phyloP scores from a whole-genome alignment of 805 yeast genomes.

The Pichia paraexigua region DNA sequence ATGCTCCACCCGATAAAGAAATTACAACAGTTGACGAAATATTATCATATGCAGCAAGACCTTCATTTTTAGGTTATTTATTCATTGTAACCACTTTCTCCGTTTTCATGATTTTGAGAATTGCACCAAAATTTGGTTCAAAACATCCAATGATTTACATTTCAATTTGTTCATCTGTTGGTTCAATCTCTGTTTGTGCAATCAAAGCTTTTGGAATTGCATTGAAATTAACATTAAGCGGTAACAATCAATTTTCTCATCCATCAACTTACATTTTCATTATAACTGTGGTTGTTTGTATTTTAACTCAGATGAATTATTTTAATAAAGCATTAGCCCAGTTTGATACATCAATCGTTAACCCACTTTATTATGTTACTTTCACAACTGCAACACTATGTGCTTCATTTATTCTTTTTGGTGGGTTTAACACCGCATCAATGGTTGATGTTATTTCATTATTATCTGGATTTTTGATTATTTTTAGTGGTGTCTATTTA shows the following conservation, averaged over 20 bases:
- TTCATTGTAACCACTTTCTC: slow-evolving; percentile 58
- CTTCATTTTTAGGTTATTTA: slow-evolving; percentile 65
- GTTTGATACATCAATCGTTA: slow-evolving; percentile 86
- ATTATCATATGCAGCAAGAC: slow-evolving; percentile 67
- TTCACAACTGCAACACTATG: slow-evolving; percentile 82
- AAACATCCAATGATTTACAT: slow-evolving; percentile 83
- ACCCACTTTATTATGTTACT: slow-evolving; percentile 84
- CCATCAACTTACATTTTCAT: slow-evolving; percentile 77
- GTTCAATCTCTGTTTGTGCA: slow-evolving; percentile 84
- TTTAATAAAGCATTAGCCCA: slow-evolving; percentile 91
- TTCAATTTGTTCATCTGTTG: slow-evolving; percentile 84
- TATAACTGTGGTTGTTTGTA: slow-evolving; percentile 69
- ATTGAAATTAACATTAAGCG: slow-evolving; percentile 70
- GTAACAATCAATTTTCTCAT: slow-evolving; percentile 83
- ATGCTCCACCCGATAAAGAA: slow-evolving; percentile 93
- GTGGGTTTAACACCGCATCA: slow-evolving; percentile 80
- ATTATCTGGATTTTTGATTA: slow-evolving; percentile 77
- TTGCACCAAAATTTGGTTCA: slow-evolving; percentile 74
- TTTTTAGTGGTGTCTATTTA: slow-evolving; percentile 80
- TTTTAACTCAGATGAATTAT: slow-evolving; percentile 86
- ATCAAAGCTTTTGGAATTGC: slow-evolving; percentile 94
- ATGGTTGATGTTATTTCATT: slow-evolving; percentile 74
- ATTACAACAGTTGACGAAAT: slow-evolving; percentile 85
- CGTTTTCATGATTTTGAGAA: slow-evolving; percentile 68
- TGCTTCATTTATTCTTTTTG: slow-evolving; percentile 79